Base-by-base conservation (phyloP, 805 yeast species). In the Candida pseudoglaebosa region DNA sequence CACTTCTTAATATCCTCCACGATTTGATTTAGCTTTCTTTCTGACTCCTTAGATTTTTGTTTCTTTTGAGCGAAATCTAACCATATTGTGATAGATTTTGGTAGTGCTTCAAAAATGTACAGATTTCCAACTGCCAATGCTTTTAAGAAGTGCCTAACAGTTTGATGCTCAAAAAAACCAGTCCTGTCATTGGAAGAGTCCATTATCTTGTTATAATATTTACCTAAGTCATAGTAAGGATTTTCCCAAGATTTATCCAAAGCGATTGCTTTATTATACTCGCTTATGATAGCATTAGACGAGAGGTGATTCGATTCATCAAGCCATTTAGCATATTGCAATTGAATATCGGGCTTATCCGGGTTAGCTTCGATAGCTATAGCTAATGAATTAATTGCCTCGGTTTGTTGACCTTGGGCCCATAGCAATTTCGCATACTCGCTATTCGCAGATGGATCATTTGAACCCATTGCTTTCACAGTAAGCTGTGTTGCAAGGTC, bases 1-100 rank as follows among this genome's bases (percentile, higher is more conserved):
- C 75, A 68, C 17, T 65, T 66, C 4, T 64, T 61, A 16, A 83
- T 64, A 36, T 70, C 74, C 18, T 67, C 70, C 29, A 77, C 62
- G 15, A 81, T 78, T 28, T 65, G 65, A 2, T 67, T 61, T 20
- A 78, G 58, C 41, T 60, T 43, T 45, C 65, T 37, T 32, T 62
- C 65, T 2, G 65, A 61, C 21, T 64, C 69, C 38, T 47, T 50
- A 4, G 53, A 40, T 13, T 44, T 48, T 8, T 43, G 42, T 5
- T 49, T 42, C 19, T 41, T 47, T 32, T 67, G 70, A 1, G 73
- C 78, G 56, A 82, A 84, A 49, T 90, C 96, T 17, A 93, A 65
- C 99, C 99, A 93, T 6, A 86, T 73, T 0, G 96, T 88, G 4
- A 90, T 73, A n/a, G 87, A 75, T 51, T 88, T 89, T 0, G 99